These are phyloP conservation scores for Aspergillus aculeatinus DNA, from an alignment of 2,329 filamentous ascomycete genomes.

Conservation along the genomic window DNA sequence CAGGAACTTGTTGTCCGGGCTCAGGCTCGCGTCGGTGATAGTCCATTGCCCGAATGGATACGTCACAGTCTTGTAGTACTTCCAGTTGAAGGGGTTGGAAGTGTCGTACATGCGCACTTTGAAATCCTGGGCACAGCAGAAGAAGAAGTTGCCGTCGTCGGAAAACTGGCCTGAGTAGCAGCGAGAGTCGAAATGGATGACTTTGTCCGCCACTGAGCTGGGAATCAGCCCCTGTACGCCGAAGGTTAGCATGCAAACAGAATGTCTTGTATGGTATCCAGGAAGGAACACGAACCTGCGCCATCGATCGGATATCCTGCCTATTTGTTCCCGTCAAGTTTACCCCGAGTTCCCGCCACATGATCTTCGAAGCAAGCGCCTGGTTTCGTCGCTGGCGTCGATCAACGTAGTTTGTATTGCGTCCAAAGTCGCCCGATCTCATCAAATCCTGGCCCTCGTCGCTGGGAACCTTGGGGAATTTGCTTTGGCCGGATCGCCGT, in stretches of 20 bases:
- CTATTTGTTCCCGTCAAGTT: constrained; percentile 58
- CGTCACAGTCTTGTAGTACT: constrained; percentile 84
- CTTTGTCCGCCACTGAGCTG: constrained; percentile 72
- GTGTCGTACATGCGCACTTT: constrained; percentile 97
- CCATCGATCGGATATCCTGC: constrained; percentile 65
- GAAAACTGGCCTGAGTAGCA: constrained; percentile 97
- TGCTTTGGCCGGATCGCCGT: constrained; percentile 43
- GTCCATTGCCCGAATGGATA: constrained; percentile 94
- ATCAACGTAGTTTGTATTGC: constrained; percentile 58
- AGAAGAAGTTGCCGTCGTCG: constrained; percentile 97
- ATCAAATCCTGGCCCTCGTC: constrained; percentile 75
- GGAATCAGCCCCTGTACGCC: constrained; percentile 70
- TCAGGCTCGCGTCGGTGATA: constrained; percentile 87
- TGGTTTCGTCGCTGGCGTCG: constrained; percentile 56
- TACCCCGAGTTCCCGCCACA: constrained; percentile 80
- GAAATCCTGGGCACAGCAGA: constrained; percentile 87
- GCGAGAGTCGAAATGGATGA: constrained; percentile 80
- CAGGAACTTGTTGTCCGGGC: constrained; percentile 86
- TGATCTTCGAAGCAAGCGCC: constrained; percentile 65
- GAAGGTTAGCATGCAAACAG: background rate
- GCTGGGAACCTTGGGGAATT: constrained; percentile 82
- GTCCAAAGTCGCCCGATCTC: constrained; percentile 77
- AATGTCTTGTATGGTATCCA: no score
- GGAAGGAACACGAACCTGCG: constrained; percentile 54
- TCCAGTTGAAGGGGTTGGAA: constrained; percentile 91